phyloP scores from a whole-genome alignment of 257 asterid species.

The Catharanthus roseus region DNA sequence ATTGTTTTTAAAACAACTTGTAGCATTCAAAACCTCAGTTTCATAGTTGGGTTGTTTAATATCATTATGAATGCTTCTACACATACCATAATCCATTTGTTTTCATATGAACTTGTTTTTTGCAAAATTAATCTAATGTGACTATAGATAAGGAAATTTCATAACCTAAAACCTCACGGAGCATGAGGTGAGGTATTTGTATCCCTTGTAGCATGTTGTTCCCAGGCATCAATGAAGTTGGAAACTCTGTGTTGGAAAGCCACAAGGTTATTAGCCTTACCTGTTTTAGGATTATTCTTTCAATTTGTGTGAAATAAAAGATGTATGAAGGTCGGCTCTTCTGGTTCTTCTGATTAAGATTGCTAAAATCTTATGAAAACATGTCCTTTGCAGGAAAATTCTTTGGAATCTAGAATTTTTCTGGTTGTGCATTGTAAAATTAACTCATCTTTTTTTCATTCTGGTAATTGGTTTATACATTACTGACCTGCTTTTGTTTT shows the following conservation, averaged over 20 bases:
- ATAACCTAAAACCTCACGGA: background rate
- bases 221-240: background rate
- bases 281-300: background rate
- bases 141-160: background rate
- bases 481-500: background rate
- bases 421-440: background rate
- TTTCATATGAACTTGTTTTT: background rate
- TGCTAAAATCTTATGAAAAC: background rate
- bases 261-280: background rate
- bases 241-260: no score
- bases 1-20: background rate
- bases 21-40: background rate
- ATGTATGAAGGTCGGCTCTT: background rate
- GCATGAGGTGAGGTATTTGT: background rate
- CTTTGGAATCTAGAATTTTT: background rate
- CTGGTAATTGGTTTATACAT: slow-evolving; percentile 4
- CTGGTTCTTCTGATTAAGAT: background rate
- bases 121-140: background rate
- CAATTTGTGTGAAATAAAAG: background rate
- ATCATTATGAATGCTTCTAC: background rate
- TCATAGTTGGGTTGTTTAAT: background rate
- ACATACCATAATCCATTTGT: background rate
- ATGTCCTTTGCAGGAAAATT: background rate
- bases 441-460: background rate
- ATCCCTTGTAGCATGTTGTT: background rate